phyloP scores from a whole-genome alignment of 177 flowering plant genomes.

The Vitis hybrid region DNA sequence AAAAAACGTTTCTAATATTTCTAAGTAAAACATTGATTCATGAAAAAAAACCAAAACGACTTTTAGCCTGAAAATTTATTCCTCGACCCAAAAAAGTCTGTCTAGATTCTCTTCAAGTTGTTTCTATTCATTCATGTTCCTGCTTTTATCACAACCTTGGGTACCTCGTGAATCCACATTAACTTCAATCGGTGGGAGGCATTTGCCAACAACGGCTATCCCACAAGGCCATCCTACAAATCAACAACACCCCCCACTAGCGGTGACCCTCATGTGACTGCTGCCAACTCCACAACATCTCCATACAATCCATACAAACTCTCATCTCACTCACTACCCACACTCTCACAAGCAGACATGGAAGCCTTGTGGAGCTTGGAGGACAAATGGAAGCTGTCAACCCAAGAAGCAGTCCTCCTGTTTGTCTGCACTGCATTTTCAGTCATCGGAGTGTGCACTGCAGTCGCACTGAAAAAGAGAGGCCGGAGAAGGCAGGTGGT shows the following conservation, averaged over 20 bases:
- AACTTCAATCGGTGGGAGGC: too few species aligned
- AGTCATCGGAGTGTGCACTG: constrained; percentile 30
- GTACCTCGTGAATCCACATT: too few species aligned
- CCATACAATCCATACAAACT: neutral
- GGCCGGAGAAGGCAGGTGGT: constrained; percentile 9
- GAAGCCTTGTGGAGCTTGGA: constrained; percentile 69
- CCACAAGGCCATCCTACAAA: neutral
- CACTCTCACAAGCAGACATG: constrained; percentile 29
- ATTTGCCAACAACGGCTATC: too few species aligned
- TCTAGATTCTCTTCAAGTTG: too few species aligned
- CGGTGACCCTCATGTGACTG: constrained; percentile 10
- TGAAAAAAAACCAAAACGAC: too few species aligned
- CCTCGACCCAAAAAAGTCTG: too few species aligned
- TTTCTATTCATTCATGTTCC: too few species aligned
- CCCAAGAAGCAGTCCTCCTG: constrained; percentile 42
- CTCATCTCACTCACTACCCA: neutral
- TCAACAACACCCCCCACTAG: neutral
- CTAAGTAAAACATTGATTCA: too few species aligned
- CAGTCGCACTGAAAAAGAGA: constrained; percentile 17
- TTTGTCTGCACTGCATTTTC: constrained; percentile 32
- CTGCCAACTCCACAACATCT: neutral
- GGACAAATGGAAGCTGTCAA: constrained; percentile 59
- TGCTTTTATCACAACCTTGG: too few species aligned
- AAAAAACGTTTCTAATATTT: too few species aligned
- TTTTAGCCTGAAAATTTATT: too few species aligned